Conservation (phyloP, 352 stramenopile genomes). For the Elongisporangium prolatum region DNA sequence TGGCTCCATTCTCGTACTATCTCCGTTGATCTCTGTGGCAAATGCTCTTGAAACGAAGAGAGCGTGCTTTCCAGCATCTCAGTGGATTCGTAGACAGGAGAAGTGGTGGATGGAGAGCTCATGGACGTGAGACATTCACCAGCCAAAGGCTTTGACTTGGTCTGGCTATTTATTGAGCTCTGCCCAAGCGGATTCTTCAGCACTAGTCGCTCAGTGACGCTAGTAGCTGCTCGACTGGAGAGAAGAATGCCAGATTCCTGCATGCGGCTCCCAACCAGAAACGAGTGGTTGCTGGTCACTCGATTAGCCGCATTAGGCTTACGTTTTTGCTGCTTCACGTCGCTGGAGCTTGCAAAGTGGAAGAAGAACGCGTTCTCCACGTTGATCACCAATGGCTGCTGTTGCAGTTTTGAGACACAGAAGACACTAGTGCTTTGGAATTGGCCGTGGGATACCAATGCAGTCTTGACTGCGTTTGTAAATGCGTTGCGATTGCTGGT, state of each 20-base stretch:
- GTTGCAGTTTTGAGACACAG: background rate
- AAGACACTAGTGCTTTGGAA: slow-evolving; percentile 25
- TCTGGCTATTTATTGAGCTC: slow-evolving; percentile 3
- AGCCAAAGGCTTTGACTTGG: background rate
- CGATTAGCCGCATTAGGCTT: background rate
- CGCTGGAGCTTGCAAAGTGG: slow-evolving; percentile 19
- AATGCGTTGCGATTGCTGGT: slow-evolving; percentile 31
- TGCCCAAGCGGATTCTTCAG: background rate
- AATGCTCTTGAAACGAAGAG: background rate
- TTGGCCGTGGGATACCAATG: slow-evolving; percentile 23
- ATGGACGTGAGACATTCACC: no score
- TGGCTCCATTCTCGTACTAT: background rate
- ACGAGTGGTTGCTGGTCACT: slow-evolving; percentile 14
- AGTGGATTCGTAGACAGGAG: no score
- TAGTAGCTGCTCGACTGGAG: slow-evolving; percentile 12
- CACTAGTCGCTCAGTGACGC: slow-evolving; percentile 13
- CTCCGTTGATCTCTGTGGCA: background rate
- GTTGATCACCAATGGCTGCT: slow-evolving; percentile 6
- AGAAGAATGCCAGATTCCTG: slow-evolving; percentile 27
- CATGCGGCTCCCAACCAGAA: slow-evolving; percentile 17
- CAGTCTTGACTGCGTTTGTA: slow-evolving; percentile 36
- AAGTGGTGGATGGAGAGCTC: no score
- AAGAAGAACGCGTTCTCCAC: slow-evolving; percentile 35
- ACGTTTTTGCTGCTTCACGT: slow-evolving; percentile 1
- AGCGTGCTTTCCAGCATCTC: background rate